Conservation (phyloP, 2,329 filamentous ascomycete species). For the Cadophora sp. region DNA sequence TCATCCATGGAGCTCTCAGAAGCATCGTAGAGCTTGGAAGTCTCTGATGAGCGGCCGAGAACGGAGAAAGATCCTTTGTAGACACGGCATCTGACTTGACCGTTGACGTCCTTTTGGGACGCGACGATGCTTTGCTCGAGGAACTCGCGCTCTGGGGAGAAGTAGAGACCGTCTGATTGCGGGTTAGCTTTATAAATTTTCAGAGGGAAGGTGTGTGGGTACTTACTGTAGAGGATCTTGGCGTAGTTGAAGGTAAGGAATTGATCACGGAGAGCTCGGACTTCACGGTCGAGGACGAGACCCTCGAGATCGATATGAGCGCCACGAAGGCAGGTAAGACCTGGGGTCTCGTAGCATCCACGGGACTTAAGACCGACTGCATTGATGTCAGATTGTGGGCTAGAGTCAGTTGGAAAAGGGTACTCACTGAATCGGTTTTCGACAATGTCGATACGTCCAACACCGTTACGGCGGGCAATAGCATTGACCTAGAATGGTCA, state of each 20-base stretch:
- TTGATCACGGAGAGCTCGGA: slow-evolving; percentile 73
- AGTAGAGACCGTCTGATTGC: slow-evolving; percentile 52
- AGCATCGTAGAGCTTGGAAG: slow-evolving; percentile 73
- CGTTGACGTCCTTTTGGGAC: slow-evolving; percentile 67
- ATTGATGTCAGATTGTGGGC: not conserved
- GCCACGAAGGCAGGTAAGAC: slow-evolving; percentile 44
- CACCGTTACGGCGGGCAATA: slow-evolving; percentile 74
- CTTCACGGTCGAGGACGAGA: slow-evolving; percentile 71
- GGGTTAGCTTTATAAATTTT: not conserved
- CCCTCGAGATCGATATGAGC: slow-evolving; percentile 65
- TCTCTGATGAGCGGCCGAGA: slow-evolving; percentile 64
- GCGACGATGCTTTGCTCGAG: slow-evolving; percentile 69
- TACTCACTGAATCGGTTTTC: slow-evolving; percentile 69
- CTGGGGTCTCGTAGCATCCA: slow-evolving; percentile 74
- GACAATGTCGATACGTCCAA: slow-evolving; percentile 84
- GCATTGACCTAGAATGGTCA: slow-evolving; percentile 59
- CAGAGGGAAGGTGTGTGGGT: not conserved
- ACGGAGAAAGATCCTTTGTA: slow-evolving; percentile 73
- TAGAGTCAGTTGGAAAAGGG: not conserved
- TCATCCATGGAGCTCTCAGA: slow-evolving; percentile 74
- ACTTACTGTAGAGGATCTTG: slow-evolving; percentile 64
- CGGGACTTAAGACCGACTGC: slow-evolving; percentile 77
- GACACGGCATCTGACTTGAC: slow-evolving; percentile 64
- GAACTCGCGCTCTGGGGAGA: slow-evolving; percentile 75
- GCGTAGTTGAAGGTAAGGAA: slow-evolving; percentile 71